Percentiles rank a stretch among this genome's conserved stretches.
These are phyloP conservation scores for Entelexis paramagnoliae DNA, from an alignment of 1,139 yeast genomes.

Conservation along the genomic window DNA sequence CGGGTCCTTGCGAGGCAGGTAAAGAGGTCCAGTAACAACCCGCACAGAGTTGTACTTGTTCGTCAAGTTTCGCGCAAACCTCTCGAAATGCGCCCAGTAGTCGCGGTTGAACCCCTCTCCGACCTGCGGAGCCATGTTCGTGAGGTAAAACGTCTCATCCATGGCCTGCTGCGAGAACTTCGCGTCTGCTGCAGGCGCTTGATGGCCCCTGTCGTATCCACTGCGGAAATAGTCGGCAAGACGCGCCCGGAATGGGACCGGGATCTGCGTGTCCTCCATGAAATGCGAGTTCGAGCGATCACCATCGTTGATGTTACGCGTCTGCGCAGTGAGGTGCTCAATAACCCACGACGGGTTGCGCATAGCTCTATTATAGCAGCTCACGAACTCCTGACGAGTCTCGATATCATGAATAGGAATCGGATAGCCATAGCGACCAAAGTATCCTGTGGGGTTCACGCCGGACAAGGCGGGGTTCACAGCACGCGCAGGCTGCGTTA, in stretches of 20 bases:
- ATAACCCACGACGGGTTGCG: slow-evolving; percentile 87
- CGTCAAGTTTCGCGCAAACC: slow-evolving; percentile 71
- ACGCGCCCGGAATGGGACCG: slow-evolving; percentile 60
- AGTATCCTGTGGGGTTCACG: slow-evolving; percentile 53
- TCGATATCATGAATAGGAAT: slow-evolving; percentile 85
- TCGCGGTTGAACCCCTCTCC: slow-evolving; percentile 97
- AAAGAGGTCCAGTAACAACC: slow-evolving; percentile 87
- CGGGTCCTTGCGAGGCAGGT: slow-evolving; percentile 63
- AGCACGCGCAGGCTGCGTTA: background rate
- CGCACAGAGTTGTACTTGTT: slow-evolving; percentile 59
- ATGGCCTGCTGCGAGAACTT: slow-evolving; percentile 80
- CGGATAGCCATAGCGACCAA: slow-evolving; percentile 77
- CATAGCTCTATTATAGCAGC: slow-evolving; percentile 76
- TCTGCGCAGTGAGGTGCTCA: slow-evolving; percentile 78
- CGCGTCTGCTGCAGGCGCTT: slow-evolving; percentile 97
- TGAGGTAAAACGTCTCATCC: slow-evolving; percentile 83
- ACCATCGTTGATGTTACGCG: slow-evolving; percentile 41
- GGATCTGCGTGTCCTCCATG: slow-evolving; percentile 79
- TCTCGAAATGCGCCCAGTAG: slow-evolving; percentile 92
- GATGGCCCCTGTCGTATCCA: slow-evolving; percentile 96
- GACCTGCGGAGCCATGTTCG: slow-evolving; percentile 94
- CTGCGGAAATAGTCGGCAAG: slow-evolving; percentile 83
- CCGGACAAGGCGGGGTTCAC: background rate
- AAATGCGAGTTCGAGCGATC: slow-evolving; percentile 76
- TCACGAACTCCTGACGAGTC: slow-evolving; percentile 61